A percentile compares a stretch with the other conserved stretches of the same genome.
These are phyloP conservation scores for Podila verticillata DNA, from an alignment of 192 early-diverging fungal species.

Conservation along the genomic window DNA sequence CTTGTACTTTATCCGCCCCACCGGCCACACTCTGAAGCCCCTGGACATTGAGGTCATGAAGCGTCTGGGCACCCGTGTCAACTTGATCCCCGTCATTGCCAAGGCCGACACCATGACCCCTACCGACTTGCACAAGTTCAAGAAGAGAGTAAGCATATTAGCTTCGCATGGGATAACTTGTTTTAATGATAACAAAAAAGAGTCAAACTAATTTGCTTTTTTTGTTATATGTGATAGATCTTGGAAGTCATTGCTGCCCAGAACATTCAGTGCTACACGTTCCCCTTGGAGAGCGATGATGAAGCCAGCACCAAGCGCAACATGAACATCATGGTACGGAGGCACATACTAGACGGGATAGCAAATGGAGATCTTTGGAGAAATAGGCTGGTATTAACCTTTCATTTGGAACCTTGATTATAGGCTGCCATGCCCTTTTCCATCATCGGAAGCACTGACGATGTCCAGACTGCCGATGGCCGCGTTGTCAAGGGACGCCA, in stretches of 20 bases:
- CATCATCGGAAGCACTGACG: conserved; percentile 91
- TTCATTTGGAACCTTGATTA: not conserved
- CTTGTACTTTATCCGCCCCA: conserved; percentile 98
- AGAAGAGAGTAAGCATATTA: conserved; percentile 82
- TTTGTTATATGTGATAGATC: conserved; percentile 62
- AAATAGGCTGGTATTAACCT: not conserved
- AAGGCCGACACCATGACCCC: conserved; percentile 99
- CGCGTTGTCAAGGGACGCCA: conserved; percentile 93
- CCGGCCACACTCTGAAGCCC: conserved; percentile 93
- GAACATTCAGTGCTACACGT: conserved; percentile 91
- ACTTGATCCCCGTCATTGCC: conserved; percentile 97
- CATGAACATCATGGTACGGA: conserved; percentile 75
- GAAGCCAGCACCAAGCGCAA: conserved; percentile 81
- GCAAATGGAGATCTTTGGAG: too few relatives aligned
- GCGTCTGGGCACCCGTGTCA: conserved; percentile 93
- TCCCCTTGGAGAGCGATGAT: conserved; percentile 92
- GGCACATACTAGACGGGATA: too few relatives aligned
- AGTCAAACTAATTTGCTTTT: conserved; percentile 11
- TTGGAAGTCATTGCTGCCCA: conserved; percentile 92
- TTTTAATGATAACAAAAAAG: not conserved
- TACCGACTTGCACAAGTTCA: conserved; percentile 90
- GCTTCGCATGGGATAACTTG: not conserved
- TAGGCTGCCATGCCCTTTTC: conserved; percentile 93
- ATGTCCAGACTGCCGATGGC: conserved; percentile 85
- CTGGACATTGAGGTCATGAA: conserved; percentile 99